Evolutionary conservation across 768 basidiomycete species (phyloP), one percentile per base, ranked within the genome.

Genomic region (Xanthoconium stramineum): DNA sequence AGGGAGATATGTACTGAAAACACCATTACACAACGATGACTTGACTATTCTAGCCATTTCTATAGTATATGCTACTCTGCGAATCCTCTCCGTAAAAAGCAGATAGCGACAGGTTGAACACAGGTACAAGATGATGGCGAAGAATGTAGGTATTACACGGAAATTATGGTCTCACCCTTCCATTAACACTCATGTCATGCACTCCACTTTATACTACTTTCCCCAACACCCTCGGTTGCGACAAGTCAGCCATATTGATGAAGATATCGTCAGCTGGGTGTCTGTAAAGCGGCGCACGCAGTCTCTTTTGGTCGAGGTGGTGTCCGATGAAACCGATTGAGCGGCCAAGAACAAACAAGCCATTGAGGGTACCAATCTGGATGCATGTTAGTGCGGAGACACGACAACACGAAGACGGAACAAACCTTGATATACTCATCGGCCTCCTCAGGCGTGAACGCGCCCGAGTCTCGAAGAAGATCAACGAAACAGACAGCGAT

Each of bases 251-350:
- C 86, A 93, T 91, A 75, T 93, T 89, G 81, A 95, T 94, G 75
- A 92, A 94, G 78, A 95, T 94, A 69, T 94, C 93, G 73, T 94
- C 94, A 4, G 93, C 91, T 59, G 94, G 94, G 76, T 91, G 92
- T 62, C 94, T 87, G 84, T 98, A 96, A 51, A 98, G 79, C 43
- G 92, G 91, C 37, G 92, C 92, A 59, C 88, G 85, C 69, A 96
- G 84, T 63, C 94, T 83, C 82, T 94, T 95, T 82, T 98, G 96
- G 78, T 98, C 96, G 47, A 94, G 85, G 70, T 91, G 91, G 78
- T 92, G 93, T 39, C 94, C 94, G 66, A 96, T 94, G 83, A 98
- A 97, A 62, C 95, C 96, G 72, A 97, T 97, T 72, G 90, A 93
- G 62, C 96, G 91, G 46, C 96, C 96, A 52, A 98, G 86, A 45